Evolutionary conservation across 2,329 filamentous ascomycete genomes (phyloP).

Genomic region (Plectosphaerella sp.): DNA sequence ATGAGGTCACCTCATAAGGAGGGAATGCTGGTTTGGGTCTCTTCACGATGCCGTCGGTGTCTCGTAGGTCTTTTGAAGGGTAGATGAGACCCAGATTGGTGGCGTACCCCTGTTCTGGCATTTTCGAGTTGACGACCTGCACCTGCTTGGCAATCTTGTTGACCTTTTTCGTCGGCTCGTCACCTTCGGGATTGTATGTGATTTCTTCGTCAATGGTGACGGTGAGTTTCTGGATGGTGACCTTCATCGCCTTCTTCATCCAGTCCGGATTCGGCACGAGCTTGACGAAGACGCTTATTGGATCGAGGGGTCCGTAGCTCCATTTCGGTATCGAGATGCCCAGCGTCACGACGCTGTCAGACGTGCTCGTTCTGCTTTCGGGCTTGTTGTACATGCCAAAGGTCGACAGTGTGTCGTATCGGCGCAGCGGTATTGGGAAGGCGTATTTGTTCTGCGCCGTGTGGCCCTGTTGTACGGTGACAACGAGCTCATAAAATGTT

Average conservation of each 20-base stretch:
- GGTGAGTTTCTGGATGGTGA: constrained; percentile 91
- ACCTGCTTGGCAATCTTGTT: constrained; percentile 83
- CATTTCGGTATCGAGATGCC: constrained; percentile 90
- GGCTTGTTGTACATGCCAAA: constrained; percentile 99
- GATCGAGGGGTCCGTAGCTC: constrained; percentile 94
- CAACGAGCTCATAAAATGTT: constrained; percentile 94
- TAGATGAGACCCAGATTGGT: constrained; percentile 91
- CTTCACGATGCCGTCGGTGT: constrained; percentile 81
- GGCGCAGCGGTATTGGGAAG: constrained; percentile 84
- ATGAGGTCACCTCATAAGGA: constrained; percentile 80
- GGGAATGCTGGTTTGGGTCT: constrained; percentile 84
- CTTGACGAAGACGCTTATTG: constrained; percentile 94
- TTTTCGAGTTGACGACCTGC: constrained; percentile 73
- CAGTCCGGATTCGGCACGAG: constrained; percentile 88
- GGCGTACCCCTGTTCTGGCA: constrained; percentile 88
- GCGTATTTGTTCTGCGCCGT: constrained; percentile 83
- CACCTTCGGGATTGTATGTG: constrained; percentile 96
- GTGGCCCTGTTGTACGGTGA: constrained; percentile 88
- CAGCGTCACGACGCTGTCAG: constrained; percentile 86
- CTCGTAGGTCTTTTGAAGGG: constrained; percentile 81
- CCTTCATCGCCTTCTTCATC: constrained; percentile 83
- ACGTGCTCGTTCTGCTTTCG: constrained; percentile 78
- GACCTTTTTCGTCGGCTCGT: constrained; percentile 85
- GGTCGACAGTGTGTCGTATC: constrained; percentile 95
- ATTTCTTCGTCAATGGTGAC: constrained; percentile 95